Conservation (phyloP, 805 yeast species). For the Myxozyma sirexii region DNA sequence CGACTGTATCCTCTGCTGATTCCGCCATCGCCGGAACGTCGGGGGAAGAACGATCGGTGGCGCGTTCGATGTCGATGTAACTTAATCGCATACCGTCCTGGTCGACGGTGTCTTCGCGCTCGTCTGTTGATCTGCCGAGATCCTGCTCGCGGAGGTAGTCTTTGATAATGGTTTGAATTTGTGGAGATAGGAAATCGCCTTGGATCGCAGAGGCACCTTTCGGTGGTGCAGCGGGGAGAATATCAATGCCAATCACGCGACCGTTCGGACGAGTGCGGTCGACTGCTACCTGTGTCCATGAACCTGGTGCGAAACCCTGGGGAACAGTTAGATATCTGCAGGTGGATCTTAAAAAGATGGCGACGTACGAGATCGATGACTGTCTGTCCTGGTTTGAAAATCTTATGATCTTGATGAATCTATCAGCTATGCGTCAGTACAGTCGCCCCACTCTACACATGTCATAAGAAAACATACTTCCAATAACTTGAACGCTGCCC, state of each 20-base stretch:
- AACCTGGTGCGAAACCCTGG: constrained; percentile 84
- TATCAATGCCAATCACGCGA: constrained; percentile 76
- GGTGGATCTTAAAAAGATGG: not conserved
- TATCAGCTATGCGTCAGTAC: constrained; percentile 43
- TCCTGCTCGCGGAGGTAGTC: constrained; percentile 50
- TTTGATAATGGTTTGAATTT: constrained; percentile 61
- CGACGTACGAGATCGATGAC: constrained; percentile 71
- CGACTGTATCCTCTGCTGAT: constrained; percentile 51
- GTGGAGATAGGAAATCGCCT: constrained; percentile 76
- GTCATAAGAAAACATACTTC: constrained; percentile 40
- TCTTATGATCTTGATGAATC: constrained; percentile 61
- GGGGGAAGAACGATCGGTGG: not conserved
- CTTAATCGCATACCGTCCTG: constrained; percentile 19
- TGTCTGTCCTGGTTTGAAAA: constrained; percentile 59
- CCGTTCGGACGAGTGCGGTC: constrained; percentile 55
- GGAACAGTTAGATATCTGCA: not conserved
- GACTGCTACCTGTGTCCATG: constrained; percentile 87
- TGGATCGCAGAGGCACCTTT: constrained; percentile 77
- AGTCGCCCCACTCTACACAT: not conserved
- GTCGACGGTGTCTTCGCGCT: constrained; percentile 1
- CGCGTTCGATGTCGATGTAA: constrained; percentile 38
- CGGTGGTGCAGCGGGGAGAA: constrained; percentile 79
- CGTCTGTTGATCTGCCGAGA: constrained; percentile 35
- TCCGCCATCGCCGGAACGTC: constrained; percentile 2
- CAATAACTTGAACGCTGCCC: constrained; percentile 88